These are phyloP conservation scores for Penicillium sp. DNA, from an alignment of 2,329 filamentous ascomycete genomes.

Conservation along the genomic window DNA sequence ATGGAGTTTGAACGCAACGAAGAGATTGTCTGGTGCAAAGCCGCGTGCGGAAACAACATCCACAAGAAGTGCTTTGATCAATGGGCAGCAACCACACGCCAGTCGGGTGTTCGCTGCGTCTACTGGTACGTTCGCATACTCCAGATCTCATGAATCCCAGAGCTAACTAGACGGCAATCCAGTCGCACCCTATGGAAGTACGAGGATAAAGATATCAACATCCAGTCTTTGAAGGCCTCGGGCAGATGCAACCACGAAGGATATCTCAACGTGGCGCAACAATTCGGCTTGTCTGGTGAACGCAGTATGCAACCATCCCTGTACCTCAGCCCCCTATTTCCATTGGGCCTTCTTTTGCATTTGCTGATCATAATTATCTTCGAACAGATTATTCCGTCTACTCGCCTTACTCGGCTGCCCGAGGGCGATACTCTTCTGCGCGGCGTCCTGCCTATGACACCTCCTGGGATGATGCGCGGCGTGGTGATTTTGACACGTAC, in stretches of 20 bases:
- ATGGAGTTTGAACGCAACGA: constrained; percentile 49
- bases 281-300: constrained; percentile 39
- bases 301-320: constrained; percentile 32
- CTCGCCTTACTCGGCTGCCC: constrained; percentile 16
- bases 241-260: constrained; percentile 35
- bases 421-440: constrained; percentile 8
- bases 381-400: constrained; percentile 12
- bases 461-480: background rate
- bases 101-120: constrained; percentile 40
- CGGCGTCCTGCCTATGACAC: background rate
- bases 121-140: constrained; percentile 38
- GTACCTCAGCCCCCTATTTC: constrained; percentile 3
- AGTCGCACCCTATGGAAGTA: constrained; percentile 43
- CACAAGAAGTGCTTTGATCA: constrained; percentile 55
- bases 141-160: background rate
- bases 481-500: background rate
- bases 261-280: constrained; percentile 44
- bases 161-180: background rate
- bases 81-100: constrained; percentile 44
- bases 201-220: constrained; percentile 28
- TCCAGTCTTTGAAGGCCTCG: constrained; percentile 28
- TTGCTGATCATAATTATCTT: background rate
- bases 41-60: constrained; percentile 60
- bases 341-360: background rate
- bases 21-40: constrained; percentile 55